Base-by-base conservation (phyloP, 2,329 filamentous ascomycete species). In the Orbilia quercus region DNA sequence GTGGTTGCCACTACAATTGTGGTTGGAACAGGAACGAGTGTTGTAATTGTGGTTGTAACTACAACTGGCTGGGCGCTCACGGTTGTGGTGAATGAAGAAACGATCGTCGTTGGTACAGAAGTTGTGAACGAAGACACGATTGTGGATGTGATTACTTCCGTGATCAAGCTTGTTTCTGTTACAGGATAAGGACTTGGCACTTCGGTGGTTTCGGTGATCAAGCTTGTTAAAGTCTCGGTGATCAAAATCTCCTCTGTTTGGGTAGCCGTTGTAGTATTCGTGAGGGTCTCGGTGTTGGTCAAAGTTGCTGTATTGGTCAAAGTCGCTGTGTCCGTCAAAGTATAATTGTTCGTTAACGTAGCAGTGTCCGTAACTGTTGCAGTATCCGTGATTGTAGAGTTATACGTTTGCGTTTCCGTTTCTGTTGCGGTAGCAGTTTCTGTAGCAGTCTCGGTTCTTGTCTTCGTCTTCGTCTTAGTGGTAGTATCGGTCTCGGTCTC, bases 111-210 rank as follows among this genome's bases (percentile, higher is more conserved):
- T 36, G 67, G 67, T 7, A 72, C 45, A 31, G 34, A 48, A 14
- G 59, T 59, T 36, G 67, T 72, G 53, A 59, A 65, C 7, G 60
- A 60, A 42, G 69, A 60, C 5, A 66, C 55, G 22, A 65, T 22
- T 7, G 54, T 60, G 7, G 60, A 55, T 7, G 60, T 73, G 20
- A 60, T 14, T 1, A 73, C 50, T 14, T 73, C 69, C 2, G 69
- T 73, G 7, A 54, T 60, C n/a, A 66, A 40, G 31, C 51, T 50
- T 7, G 69, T 73, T 18, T 73, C 45, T 1, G 69, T 73, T 12
- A 73, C 69, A 7, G 69, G 60, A 28, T 73, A 73, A 2, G 69
- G 53, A 34, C 59, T 72, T 31, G 67, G 67, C 14, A 72, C 20
- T 9, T 53, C 38, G 18, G 67, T 72, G 7, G 67, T 72, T 40